These are phyloP conservation scores for Artemisia tridentata DNA, from an alignment of 129 eudicot species.

Conservation along the genomic window DNA sequence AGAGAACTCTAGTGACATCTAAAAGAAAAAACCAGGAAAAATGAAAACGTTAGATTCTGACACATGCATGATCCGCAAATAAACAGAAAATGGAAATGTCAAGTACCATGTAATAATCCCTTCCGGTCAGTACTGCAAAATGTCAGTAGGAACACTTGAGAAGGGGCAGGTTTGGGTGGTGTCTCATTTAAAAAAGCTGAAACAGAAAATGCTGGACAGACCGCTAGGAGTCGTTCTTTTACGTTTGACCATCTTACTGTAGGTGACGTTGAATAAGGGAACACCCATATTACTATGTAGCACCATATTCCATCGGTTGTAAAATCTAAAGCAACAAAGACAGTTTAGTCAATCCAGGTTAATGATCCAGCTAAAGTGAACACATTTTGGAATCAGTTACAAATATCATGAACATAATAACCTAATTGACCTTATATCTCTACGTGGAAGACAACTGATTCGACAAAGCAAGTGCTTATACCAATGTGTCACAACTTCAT, in stretches of 20 bases:
- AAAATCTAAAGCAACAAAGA: conserved; percentile 44
- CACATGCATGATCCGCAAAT: background rate
- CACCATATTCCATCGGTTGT: conserved; percentile 95
- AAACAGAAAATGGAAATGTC: background rate
- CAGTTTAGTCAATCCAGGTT: conserved; percentile 5
- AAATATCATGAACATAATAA: background rate
- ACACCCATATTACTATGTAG: conserved; percentile 75
- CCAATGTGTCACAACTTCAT: conserved; percentile 1
- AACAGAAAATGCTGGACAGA: conserved; percentile 58
- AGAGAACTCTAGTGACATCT: conserved; percentile 75
- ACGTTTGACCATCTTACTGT: conserved; percentile 62
- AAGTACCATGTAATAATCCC: conserved; percentile 64
- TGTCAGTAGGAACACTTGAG: conserved; percentile 53
- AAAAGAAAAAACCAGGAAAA: background rate
- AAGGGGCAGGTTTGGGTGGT: conserved; percentile 38
- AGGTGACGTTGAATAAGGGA: conserved; percentile 51
- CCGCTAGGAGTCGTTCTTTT: conserved; percentile 66
- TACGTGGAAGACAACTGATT: background rate
- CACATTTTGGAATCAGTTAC: background rate
- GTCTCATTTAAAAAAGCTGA: conserved; percentile 52
- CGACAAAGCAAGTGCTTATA: background rate
- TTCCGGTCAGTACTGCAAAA: conserved; percentile 59
- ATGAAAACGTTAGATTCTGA: conserved; percentile 18
- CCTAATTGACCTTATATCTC: background rate
- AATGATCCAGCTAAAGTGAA: conserved; percentile 1